Evolutionary conservation across 208 protist species (phyloP).

Genomic region (Strigomonas culicis): DNA sequence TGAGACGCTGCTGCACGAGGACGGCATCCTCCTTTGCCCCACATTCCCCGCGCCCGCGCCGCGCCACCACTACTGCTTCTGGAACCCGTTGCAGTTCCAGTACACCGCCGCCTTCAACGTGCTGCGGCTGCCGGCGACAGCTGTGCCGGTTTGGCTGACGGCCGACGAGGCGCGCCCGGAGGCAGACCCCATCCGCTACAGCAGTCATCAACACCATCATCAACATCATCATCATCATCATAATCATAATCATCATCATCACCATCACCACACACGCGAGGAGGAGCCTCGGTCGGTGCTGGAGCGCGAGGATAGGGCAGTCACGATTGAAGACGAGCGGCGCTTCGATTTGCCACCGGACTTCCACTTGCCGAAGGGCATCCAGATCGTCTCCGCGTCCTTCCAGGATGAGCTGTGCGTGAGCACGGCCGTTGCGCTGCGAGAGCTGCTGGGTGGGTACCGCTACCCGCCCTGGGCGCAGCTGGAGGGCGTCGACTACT

Average conservation of each 20-base stretch:
- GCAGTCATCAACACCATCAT: too few relatives aligned
- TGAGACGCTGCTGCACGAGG: slow-evolving; percentile 54
- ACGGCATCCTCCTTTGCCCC: slow-evolving; percentile 68
- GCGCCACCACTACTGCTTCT: slow-evolving; percentile 63
- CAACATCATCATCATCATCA: too few relatives aligned
- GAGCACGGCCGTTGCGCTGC: slow-evolving; percentile 56
- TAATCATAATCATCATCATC: too few relatives aligned
- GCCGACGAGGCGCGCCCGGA: slow-evolving; percentile 20
- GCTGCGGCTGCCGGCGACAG: slow-evolving; percentile 72
- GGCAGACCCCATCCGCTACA: too few relatives aligned
- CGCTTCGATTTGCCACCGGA: slow-evolving; percentile 29
- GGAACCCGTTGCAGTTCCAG: slow-evolving; percentile 78
- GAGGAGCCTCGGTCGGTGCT: too few relatives aligned
- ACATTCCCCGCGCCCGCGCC: slow-evolving; percentile 70
- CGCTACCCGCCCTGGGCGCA: slow-evolving; percentile 76
- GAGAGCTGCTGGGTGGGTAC: slow-evolving; percentile 66
- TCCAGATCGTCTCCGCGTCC: slow-evolving; percentile 69
- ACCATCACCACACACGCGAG: too few relatives aligned
- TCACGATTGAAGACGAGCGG: slow-evolving; percentile 26
- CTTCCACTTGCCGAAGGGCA: slow-evolving; percentile 77
- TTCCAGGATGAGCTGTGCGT: slow-evolving; percentile 70
- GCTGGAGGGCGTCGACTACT: slow-evolving; percentile 31
- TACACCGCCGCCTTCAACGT: slow-evolving; percentile 89
- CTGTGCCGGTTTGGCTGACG: slow-evolving; percentile 58
- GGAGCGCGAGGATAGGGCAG: too few relatives aligned